Base-by-base conservation (phyloP, 164 flowering plant species). In the Umbilicus rupestris region DNA sequence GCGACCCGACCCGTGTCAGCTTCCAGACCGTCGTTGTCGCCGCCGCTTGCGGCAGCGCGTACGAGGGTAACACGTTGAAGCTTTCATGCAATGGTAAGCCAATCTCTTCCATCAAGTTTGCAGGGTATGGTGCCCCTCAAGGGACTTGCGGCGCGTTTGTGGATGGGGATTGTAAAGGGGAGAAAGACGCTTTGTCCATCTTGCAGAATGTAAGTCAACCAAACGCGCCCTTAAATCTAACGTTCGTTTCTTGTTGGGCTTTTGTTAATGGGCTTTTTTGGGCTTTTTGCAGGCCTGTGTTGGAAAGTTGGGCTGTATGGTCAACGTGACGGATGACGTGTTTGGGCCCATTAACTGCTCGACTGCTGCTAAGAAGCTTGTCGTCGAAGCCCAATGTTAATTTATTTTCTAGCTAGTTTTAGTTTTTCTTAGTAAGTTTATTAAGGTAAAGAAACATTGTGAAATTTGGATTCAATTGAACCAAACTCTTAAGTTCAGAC, bases 61-160 rank as follows among this genome's bases (percentile, higher is more conserved):
- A 74, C 0, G 83, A 84, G 44, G 70, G 73, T 0, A 75, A 57
- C 12, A 76, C 65, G 5, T 8, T 85, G 66, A 79, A 86, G 12
- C 29, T 88, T 10, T 72, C 86, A 2, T 86, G 95, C 73, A 71
- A 74, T 5, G 78, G 76, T 0, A 69, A 70, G 0, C 66, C 77
- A 17, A 81, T 86, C 31, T 79, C 85, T 0, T 69, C 50, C 0
- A 72, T 88, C 14, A 60, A 67, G 17, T 88, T 83, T 62, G 95
- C 87, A 4, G 76, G 82, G 68, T 86, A 76, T 63, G 95, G 91
- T 2, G 73, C 83, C 39, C 77, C 80, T 0, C 68, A 70, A 33
- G 91, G 95, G 2, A 39, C 57, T 0, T 84, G 89, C 62, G 87
- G 85, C 0, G 73, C 86, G 0, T 88, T 74, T 41, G 5, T 12